These are phyloP conservation scores for Backusella sp. DNA, from an alignment of 192 early-diverging fungal species.

Conservation along the genomic window DNA sequence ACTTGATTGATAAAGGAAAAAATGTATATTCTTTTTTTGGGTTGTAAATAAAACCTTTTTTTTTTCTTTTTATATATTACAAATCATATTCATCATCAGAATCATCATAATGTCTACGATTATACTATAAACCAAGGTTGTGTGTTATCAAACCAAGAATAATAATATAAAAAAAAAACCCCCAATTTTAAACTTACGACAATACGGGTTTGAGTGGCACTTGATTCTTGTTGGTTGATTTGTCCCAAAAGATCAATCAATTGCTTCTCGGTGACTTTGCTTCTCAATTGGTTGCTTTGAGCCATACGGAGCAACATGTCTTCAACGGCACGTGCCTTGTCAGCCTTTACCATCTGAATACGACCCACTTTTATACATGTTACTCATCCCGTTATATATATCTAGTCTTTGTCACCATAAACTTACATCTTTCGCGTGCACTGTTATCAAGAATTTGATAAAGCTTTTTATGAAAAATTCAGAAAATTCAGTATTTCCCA, in stretches of 20 bases:
- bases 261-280: conserved; percentile 80
- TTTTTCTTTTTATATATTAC: conserved; percentile 17
- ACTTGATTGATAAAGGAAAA: neutral
- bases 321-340: conserved; percentile 86
- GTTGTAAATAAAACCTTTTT: conserved; percentile 6
- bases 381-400: neutral
- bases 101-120: conserved; percentile 55
- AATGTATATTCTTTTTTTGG: conserved; percentile 5
- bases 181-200: conserved; percentile 56
- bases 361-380: conserved; percentile 63
- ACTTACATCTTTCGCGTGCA: conserved; percentile 79
- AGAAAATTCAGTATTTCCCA: neutral
- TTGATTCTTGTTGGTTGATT: conserved; percentile 69
- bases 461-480: conserved; percentile 48
- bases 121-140: conserved; percentile 40
- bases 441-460: conserved; percentile 78
- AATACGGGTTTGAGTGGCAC: conserved; percentile 63
- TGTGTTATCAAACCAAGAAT: neutral
- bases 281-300: conserved; percentile 74
- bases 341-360: conserved; percentile 88
- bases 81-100: conserved; percentile 60
- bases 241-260: conserved; percentile 85
- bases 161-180: too few species aligned
- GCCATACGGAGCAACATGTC: conserved; percentile 92
- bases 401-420: neutral